Conservation (phyloP, 2,329 filamentous ascomycete genomes). For the Exophiala sp. region DNA sequence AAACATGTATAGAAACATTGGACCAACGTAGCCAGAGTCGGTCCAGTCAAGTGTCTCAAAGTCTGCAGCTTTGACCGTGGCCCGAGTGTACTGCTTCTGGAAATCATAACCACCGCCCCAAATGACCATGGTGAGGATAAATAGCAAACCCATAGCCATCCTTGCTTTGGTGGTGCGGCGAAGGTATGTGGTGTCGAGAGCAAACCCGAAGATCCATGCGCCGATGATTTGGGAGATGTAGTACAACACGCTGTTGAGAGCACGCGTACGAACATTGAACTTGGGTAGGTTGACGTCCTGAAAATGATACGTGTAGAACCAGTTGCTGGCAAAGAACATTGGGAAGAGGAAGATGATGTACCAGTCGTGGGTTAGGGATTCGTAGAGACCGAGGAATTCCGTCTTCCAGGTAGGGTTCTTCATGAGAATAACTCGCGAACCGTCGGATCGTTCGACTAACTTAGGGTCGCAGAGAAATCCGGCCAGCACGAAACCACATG, state of each 20-base stretch:
- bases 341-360: conserved; percentile 75
- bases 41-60: conserved; percentile 58
- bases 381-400: conserved; percentile 70
- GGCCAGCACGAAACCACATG: conserved; percentile 62
- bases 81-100: conserved; percentile 59
- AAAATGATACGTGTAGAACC: conserved; percentile 78
- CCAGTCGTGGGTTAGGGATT: conserved; percentile 67
- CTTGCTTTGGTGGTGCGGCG: conserved; percentile 67
- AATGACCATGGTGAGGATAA: conserved; percentile 68
- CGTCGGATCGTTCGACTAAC: conserved; percentile 69
- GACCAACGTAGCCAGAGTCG: conserved; percentile 65
- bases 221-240: conserved; percentile 76
- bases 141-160: conserved; percentile 57
- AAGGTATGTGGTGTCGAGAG: conserved; percentile 60
- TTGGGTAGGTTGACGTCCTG: conserved; percentile 67
- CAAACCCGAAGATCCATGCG: conserved; percentile 67
- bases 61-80: conserved; percentile 31
- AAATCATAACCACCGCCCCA: conserved; percentile 84
- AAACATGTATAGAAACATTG: conserved; percentile 86
- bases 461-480: conserved; percentile 66
- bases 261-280: conserved; percentile 70
- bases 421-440: conserved; percentile 78
- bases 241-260: conserved; percentile 77
- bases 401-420: conserved; percentile 85
- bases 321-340: conserved; percentile 77